Percentiles rank a stretch among this genome's conserved stretches.
Evolutionary conservation across 371 early-diverging fungal species (phyloP).

Genomic region (Fennellomyces sp.): DNA sequence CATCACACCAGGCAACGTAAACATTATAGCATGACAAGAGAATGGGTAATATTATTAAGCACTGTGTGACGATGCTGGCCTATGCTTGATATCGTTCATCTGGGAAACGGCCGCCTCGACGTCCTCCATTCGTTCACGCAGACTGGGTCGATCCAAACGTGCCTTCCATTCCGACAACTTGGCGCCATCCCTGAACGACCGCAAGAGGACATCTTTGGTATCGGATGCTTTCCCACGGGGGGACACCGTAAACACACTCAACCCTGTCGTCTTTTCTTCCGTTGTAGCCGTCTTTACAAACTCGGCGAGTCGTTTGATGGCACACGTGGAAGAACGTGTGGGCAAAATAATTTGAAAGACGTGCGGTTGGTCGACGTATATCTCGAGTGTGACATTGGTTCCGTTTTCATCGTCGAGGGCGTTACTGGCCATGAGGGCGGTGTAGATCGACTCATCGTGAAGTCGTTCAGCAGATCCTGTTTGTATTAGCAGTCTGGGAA

Average conservation of each 20-base stretch:
- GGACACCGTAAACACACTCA: conserved; percentile 15
- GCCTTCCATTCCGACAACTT: conserved; percentile 33
- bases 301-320: background rate
- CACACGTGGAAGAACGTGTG: conserved; percentile 16
- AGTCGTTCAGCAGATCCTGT: conserved; percentile 69
- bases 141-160: conserved; percentile 21
- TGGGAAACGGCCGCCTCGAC: conserved; percentile 6
- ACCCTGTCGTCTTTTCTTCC: background rate
- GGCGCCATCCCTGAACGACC: conserved; percentile 8
- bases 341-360: conserved; percentile 67
- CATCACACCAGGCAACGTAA: too few relatives aligned
- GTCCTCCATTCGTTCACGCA: conserved; percentile 25
- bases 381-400: conserved; percentile 16
- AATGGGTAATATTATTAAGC: too few relatives aligned
- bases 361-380: conserved; percentile 79
- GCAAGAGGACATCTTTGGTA: conserved; percentile 15
- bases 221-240: conserved; percentile 28
- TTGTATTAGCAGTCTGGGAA: conserved; percentile 57
- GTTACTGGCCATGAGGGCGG: conserved; percentile 34
- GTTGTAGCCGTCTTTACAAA: too few relatives aligned
- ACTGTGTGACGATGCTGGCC: too few relatives aligned
- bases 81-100: too few relatives aligned
- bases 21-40: too few relatives aligned
- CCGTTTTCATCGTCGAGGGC: conserved; percentile 20
- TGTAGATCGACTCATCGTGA: conserved; percentile 64